Base-by-base conservation (phyloP, 805 yeast species). In the Monosporozyma servazzii region DNA sequence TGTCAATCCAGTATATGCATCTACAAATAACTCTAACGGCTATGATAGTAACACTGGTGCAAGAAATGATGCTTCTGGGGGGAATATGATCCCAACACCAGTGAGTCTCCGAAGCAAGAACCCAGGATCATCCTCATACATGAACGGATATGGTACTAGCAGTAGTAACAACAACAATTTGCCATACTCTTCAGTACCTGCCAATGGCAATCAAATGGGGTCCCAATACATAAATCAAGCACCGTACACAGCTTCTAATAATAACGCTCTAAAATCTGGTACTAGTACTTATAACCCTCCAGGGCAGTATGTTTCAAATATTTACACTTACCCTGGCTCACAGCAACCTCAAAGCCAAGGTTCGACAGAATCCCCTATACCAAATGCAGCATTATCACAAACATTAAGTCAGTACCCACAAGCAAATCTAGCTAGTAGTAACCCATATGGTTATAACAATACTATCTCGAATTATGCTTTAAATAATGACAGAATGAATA, bases 301-400 rank as follows among this genome's bases (percentile, higher is more conserved):
- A 37, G 20, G 27, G 8, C 42, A 13, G 15, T 40, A 20, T 10
- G n/a, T 21, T 11, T 30, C 49, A 10, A 37, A 27, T 17, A 37
- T 29, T 17, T 48, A 49, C 44, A 53, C 37, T 40, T 49, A 43
- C 29, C 51, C 45, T 13, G 46, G 41, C 11, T 52, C 37, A 46
- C 52, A 36, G 30, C 52, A 48, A 33, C 46, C 20, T 37, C 58
- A 31, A 45, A 57, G 42, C 15, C 29, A 13, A 15, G 17, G 7
- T 9, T 13, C 50, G 36, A 45, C 50, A 23, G 44, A 49, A 17
- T 10, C 48, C 43, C 5, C 53, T 30, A 48, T 53, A 21, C 17
- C 37, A 33, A 33, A 33, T 33, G 37, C 17, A 33, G 17, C 17
- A 13, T 33, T n/a, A 33, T 33, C 37, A 13, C 53, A 50, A 33